Evolutionary conservation across 306 rosid genomes (phyloP), one percentile per base, ranked within the genome.

Genomic region (Quercus berberidifolia): DNA sequence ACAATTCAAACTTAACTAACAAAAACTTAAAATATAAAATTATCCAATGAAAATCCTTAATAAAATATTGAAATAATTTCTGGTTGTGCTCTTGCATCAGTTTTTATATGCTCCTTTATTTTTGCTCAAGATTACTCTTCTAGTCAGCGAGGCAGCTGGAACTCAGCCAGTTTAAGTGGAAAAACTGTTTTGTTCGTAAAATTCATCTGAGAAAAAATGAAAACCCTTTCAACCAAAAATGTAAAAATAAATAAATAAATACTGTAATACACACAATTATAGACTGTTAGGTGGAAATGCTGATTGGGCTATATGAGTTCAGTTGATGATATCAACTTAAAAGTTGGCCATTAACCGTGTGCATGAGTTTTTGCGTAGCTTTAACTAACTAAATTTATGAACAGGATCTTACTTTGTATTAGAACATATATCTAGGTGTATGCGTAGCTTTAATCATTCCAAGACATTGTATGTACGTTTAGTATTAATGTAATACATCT

Each of bases 401-500:
- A 73, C 20, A 31, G 51, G 52, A 3, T 35, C 52, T 33, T 33
- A 25, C 38, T 60, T 68, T 18, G 72, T 35, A 68, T 19, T 35
- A 68, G 52, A 68, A 68, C 51, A 64, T 67, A 30, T 21, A 68
- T 73, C 23, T 68, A 18, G 23, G 69, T 26, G 26, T n/a, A 19
- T 69, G 41, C 21, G 41, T 79, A 51, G 80, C 77, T 30, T 69
- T 57, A 54, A 33, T 23, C 18, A 74, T 51, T 35, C 56, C 15
- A 57, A 46, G 57, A 79, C 15, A 56, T 43, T 78, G 77, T 67
- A 10, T n/a, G 75, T 41, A 25, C 52, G 30, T 69, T 71, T 15
- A 14, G 51, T 17, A n/a, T 57, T 81, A 23, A 77, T 49, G 20
- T 75, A 11, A 76, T 38, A 64, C 67, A 58, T 82, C 57, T 74